phyloP scores from a whole-genome alignment of 176 grass and related monocot genomes.

The Cenchrus fungigraminus region DNA sequence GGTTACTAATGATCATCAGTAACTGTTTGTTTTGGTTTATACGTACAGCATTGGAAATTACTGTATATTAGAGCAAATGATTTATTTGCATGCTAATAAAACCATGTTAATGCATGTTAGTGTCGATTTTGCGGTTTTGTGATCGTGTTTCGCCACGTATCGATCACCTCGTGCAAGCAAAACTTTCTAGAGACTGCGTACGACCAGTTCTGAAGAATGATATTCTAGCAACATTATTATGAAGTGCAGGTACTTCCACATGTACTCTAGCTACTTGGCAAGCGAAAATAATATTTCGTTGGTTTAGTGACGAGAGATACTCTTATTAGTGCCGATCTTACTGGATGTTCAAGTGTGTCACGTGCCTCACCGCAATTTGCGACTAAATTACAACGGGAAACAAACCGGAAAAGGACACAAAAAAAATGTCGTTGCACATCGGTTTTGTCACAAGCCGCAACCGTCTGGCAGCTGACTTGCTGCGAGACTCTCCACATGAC shows the following conservation, averaged over 20 bases:
- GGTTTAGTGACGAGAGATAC: constrained; percentile 14
- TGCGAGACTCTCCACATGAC: constrained; percentile 18
- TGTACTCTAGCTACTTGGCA: not conserved
- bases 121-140: too few species aligned
- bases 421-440: not conserved
- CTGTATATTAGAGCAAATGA: too few species aligned
- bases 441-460: not conserved
- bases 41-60: too few species aligned
- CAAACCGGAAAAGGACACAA: not conserved
- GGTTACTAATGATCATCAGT: not conserved
- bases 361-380: constrained; percentile 22
- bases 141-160: too few species aligned
- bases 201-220: too few species aligned
- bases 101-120: too few species aligned
- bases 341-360: constrained; percentile 31
- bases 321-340: constrained; percentile 9
- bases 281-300: not conserved
- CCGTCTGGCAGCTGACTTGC: not conserved
- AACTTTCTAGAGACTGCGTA: too few species aligned
- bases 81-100: too few species aligned
- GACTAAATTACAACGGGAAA: not conserved
- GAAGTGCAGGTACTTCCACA: constrained; percentile 1
- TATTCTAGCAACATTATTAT: too few species aligned
- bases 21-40: too few species aligned
- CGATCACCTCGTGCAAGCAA: too few species aligned